These are phyloP conservation scores for Paspalum notatum DNA, from an alignment of 176 grass and related monocot species.

Conservation along the genomic window DNA sequence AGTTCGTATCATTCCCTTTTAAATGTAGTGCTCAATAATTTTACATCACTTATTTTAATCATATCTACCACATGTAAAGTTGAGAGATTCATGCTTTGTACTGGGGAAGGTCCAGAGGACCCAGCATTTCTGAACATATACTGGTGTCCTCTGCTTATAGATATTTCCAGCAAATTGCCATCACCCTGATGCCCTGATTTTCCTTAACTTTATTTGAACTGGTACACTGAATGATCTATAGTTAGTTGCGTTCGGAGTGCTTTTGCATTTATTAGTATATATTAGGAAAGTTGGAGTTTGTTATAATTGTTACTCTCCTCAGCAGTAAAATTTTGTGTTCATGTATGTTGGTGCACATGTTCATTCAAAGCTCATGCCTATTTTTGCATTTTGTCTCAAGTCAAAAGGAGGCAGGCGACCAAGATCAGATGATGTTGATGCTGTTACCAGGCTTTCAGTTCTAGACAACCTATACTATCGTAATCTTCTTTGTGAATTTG, in stretches of 20 bases:
- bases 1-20: slow-evolving; percentile 13
- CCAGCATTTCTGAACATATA: background rate
- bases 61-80: background rate
- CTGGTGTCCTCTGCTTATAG: background rate
- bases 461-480: slow-evolving; percentile 73
- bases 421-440: slow-evolving; percentile 87
- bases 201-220: background rate
- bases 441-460: slow-evolving; percentile 74
- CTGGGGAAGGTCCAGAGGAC: background rate
- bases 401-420: slow-evolving; percentile 77
- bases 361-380: slow-evolving; percentile 33
- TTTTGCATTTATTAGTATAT: slow-evolving; percentile 5
- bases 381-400: slow-evolving; percentile 65
- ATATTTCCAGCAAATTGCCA: background rate
- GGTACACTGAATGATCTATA: background rate
- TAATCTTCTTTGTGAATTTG: slow-evolving; percentile 88
- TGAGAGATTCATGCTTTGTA: slow-evolving; percentile 3
- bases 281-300: slow-evolving; percentile 4
- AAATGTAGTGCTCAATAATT: background rate
- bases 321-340: slow-evolving; percentile 20
- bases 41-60: slow-evolving; percentile 11
- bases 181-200: background rate
- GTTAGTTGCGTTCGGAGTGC: background rate
- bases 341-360: background rate
- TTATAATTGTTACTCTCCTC: background rate